These are phyloP conservation scores for Globisporangium lucens DNA, from an alignment of 352 stramenopile genomes.

Conservation along the genomic window DNA sequence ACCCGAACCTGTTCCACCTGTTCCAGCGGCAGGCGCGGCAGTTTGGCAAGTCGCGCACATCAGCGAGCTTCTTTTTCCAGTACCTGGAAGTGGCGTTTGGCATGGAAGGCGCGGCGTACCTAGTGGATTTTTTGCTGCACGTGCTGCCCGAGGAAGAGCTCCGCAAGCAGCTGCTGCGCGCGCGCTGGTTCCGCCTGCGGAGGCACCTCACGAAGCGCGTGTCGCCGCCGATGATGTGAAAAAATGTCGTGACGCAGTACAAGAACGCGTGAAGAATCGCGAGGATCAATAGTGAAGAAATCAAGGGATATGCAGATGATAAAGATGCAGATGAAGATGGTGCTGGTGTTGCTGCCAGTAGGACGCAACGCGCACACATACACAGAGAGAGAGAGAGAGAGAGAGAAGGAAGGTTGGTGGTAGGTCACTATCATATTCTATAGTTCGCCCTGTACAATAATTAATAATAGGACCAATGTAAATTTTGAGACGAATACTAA, in stretches of 20 bases:
- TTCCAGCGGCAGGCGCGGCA: constrained; percentile 78
- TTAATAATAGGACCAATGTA: constrained; percentile 1
- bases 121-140: constrained; percentile 81
- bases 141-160: constrained; percentile 68
- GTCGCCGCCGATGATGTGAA: constrained; percentile 19
- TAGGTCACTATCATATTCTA: background rate
- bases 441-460: constrained; percentile 8
- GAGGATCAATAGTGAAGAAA: background rate
- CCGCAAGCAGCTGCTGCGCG: constrained; percentile 55
- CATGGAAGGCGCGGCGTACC: constrained; percentile 61
- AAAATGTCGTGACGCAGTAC: background rate
- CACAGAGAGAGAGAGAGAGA: background rate
- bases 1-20: constrained; percentile 78
- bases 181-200: constrained; percentile 68
- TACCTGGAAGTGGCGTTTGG: constrained; percentile 84
- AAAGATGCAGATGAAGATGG: background rate
- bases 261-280: background rate
- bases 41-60: constrained; percentile 62
- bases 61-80: constrained; percentile 62
- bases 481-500: background rate
- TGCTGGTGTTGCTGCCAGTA: background rate
- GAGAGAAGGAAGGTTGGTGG: background rate
- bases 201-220: constrained; percentile 59
- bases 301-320: background rate
- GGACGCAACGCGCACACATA: background rate